Conservation (phyloP, 1,284 basidiomycete genomes). For the Cutaneotrichosporon sp. region DNA sequence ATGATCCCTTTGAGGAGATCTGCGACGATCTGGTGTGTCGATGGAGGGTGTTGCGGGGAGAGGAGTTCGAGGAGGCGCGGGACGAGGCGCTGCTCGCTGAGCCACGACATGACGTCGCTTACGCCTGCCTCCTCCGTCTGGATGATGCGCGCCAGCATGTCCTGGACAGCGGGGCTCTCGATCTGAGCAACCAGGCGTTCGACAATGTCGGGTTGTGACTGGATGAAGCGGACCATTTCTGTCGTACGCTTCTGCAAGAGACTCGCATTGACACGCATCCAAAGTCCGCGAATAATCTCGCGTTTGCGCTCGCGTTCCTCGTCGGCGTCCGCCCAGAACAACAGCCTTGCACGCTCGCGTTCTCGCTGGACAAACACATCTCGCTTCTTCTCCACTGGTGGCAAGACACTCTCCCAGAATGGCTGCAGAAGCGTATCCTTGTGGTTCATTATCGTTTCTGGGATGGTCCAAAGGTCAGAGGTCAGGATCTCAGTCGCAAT, state of each 20-base stretch:
- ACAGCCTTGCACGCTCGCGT: slow-evolving; percentile 34
- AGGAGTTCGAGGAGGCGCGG: slow-evolving; percentile 74
- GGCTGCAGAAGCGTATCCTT: slow-evolving; percentile 59
- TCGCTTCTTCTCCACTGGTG: slow-evolving; percentile 20
- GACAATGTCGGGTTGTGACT: slow-evolving; percentile 73
- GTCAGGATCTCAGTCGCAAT: slow-evolving; percentile 93
- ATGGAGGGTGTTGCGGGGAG: slow-evolving; percentile 68
- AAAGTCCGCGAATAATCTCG: slow-evolving; percentile 53
- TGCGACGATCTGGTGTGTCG: slow-evolving; percentile 80
- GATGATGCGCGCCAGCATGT: slow-evolving; percentile 85
- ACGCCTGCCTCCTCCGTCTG: slow-evolving; percentile 87
- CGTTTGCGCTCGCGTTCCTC: slow-evolving; percentile 50
- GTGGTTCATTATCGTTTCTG: slow-evolving; percentile 78
- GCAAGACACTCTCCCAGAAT: slow-evolving; percentile 89
- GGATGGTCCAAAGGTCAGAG: slow-evolving; percentile 89
- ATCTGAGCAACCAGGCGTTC: slow-evolving; percentile 80
- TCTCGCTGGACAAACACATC: slow-evolving; percentile 32
- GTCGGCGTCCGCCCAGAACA: slow-evolving; percentile 34
- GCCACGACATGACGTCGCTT: slow-evolving; percentile 83
- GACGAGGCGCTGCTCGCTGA: slow-evolving; percentile 80
- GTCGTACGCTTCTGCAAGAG: slow-evolving; percentile 82
- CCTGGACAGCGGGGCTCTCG: slow-evolving; percentile 84
- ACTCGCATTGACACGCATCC: slow-evolving; percentile 78
- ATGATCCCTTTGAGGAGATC: slow-evolving; percentile 95
- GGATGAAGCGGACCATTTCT: slow-evolving; percentile 92